Evolutionary conservation across 208 protist genomes (phyloP), one percentile per base, ranked within the genome.

Genomic region (Acanthamoeba rhysodes): DNA sequence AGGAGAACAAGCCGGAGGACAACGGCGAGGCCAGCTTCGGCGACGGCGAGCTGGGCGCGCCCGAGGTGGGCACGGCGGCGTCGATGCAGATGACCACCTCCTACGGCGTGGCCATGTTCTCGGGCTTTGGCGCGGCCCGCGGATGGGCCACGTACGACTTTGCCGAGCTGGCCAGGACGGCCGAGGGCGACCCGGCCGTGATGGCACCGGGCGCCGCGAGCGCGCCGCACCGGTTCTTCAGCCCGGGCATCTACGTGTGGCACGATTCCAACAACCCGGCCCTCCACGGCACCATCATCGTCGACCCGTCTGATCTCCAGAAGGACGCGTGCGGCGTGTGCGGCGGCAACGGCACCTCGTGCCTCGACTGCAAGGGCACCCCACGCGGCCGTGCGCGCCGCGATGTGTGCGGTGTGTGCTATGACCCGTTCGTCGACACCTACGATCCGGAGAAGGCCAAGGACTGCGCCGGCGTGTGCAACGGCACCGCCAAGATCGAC

Each of bases 371-470:
- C 64, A 53, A 50, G 37, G 4, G 87, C 62, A 57, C 32, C 41
- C 41, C 41, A 5, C 41, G 41, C 41, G 41, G 62, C 62, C 87
- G 24, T 76, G 27, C 87, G 16, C 34, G 57, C 0, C 32, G 66
- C 16, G 87, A 93, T n/a, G 55, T 37, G 62, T 93, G 87, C 87
- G 87, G 87, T 62, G 87, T 93, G 62, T 93, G 87, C 82, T 90
- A 66, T 53, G 82, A 90, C 2, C 82, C 82, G 82, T 4, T 90
- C 20, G 82, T 93, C 27, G 87, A 76, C 87, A 3, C 0, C 87
- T 93, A 76, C 64, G 37, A 76, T 27, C 41, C 74, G 57, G 66
- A 45, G 41, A 45, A 45, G 41, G 87, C 57, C 16, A 76, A n/a
- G 59, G 87, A 93, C 62, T 93, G 87, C 64, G 34, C 66, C 22